Evolutionary conservation across 805 yeast genomes (phyloP), one percentile per base, ranked within the genome.

Genomic region (Yarrowia sp.): DNA sequence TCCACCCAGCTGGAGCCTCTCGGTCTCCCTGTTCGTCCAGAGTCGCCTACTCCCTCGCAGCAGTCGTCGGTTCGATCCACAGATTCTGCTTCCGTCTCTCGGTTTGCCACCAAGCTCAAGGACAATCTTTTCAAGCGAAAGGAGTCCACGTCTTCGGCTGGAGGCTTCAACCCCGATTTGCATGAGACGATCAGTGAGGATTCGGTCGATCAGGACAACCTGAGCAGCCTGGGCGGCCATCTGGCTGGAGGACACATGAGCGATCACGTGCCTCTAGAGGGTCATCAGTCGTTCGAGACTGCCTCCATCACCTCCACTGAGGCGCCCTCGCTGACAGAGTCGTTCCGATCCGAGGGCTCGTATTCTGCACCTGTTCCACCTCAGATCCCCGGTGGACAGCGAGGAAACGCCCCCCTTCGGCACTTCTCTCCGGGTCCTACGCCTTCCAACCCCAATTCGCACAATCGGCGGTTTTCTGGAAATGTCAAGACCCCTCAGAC

Each of bases 391-490:
- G 50, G 50, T 1, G 44, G 39, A 24, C 55, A 46, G 46, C 53
- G 66, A 19, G 53, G 44, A 2, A 61, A 34, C 14, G 43, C 66
- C 2, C 66, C 66, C 10, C 55, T 61, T n/a, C 43, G 66, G 13
- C 66, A 61, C 44, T 61, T 61, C 24, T 61, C 66, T 14, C 66
- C 66, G 9, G 66, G 66, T n/a, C 66, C 66, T 24, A 61, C 66
- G 12, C 66, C 66, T n/a, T 61, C 66, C 13, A 44, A 33, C 43
- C 33, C 53, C 36, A 47, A 38, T n/a, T 15, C 49, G 40, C 64
- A 58, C 30, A 61, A 46, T 30, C 42, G 66, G 49, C 66, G 66
- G 55, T 61, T 46, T 34, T 61, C 66, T 7, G 66, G 66, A 1
- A 46, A 46, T 10, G 6, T 20, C 55, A 40, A 43, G 20, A 43